Conservation (phyloP, 2,329 filamentous ascomycete species). For the Ophiostoma quercus region DNA sequence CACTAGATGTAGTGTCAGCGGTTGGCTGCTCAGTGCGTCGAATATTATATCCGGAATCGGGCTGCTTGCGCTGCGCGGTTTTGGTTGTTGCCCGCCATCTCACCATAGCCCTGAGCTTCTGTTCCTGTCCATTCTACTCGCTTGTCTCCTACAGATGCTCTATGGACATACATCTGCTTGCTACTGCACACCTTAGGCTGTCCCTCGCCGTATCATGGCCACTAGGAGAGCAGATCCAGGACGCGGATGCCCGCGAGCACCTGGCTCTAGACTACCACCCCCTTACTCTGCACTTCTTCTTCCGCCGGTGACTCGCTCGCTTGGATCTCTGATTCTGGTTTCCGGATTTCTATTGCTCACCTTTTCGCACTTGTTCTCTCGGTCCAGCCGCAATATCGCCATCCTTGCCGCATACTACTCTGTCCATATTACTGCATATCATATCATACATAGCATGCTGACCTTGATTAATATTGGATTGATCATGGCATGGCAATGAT, state of each 20-base stretch:
- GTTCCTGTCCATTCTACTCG: no score
- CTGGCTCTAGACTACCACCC: not conserved
- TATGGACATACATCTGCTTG: not conserved
- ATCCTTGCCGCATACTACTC: not conserved
- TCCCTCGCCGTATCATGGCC: not conserved
- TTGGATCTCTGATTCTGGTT: not conserved
- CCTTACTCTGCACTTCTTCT: not conserved
- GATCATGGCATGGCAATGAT: not conserved
- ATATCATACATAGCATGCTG: not conserved
- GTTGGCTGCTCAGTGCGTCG: not conserved
- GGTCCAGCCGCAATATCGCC: not conserved
- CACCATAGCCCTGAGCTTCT: not conserved
- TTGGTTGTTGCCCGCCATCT: not conserved
- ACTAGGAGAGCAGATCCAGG: not conserved
- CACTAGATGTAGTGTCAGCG: not conserved
- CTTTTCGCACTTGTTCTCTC: not conserved
- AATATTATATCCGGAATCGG: conserved; percentile 3
- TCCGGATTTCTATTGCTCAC: not conserved
- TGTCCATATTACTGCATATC: not conserved
- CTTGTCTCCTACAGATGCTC: not conserved
- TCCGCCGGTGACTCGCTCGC: not conserved
- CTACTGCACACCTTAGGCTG: not conserved
- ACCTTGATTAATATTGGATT: not conserved
- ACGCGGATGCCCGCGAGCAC: not conserved
- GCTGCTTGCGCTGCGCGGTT: not conserved